Percentiles rank a stretch among this genome's conserved stretches.
Evolutionary conservation across 1,139 yeast species (phyloP).

Genomic region (Yamadazyma sp.): DNA sequence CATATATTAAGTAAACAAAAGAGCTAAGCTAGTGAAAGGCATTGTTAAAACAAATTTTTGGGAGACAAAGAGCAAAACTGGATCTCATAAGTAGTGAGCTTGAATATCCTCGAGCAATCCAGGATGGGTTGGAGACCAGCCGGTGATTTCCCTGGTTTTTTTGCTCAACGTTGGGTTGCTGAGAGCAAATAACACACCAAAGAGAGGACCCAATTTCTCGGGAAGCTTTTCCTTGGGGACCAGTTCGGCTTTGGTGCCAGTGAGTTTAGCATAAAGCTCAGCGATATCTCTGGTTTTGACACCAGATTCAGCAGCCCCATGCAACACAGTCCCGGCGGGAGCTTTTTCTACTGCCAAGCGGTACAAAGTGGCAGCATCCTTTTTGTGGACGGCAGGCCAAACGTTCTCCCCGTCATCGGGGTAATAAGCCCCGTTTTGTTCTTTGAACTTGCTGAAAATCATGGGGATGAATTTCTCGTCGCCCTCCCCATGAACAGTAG

Average conservation of each 20-base stretch:
- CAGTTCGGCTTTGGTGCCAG: slow-evolving; percentile 13
- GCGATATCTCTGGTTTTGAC: slow-evolving; percentile 23
- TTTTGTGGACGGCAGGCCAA: slow-evolving; percentile 30
- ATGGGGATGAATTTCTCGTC: slow-evolving; percentile 19
- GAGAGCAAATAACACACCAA: slow-evolving; percentile 9
- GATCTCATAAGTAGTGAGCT: slow-evolving; percentile 2
- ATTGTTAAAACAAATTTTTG: no score
- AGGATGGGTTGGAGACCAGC: slow-evolving; percentile 22
- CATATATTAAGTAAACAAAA: no score
- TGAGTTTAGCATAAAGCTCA: slow-evolving; percentile 18
- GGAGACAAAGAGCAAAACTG: no score
- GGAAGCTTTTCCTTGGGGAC: slow-evolving; percentile 12
- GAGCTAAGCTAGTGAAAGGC: no score
- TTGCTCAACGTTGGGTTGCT: slow-evolving; percentile 13
- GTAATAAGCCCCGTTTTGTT: slow-evolving; percentile 17
- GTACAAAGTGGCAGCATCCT: slow-evolving; percentile 27
- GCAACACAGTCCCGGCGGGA: slow-evolving; percentile 21
- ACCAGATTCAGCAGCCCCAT: slow-evolving; percentile 20
- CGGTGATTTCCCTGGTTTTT: slow-evolving; percentile 16
- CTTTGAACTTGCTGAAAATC: slow-evolving; percentile 13
- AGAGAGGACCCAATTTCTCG: slow-evolving; percentile 8
- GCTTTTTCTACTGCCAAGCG: slow-evolving; percentile 24
- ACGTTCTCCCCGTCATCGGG: slow-evolving; percentile 23
- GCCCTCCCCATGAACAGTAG: slow-evolving; percentile 26
- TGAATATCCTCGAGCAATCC: slow-evolving; percentile 22